Percentiles rank a stretch among this genome's conserved stretches.
These are phyloP conservation scores for Metahyphopichia silvanorum DNA, from an alignment of 805 yeast genomes.

Conservation along the genomic window DNA sequence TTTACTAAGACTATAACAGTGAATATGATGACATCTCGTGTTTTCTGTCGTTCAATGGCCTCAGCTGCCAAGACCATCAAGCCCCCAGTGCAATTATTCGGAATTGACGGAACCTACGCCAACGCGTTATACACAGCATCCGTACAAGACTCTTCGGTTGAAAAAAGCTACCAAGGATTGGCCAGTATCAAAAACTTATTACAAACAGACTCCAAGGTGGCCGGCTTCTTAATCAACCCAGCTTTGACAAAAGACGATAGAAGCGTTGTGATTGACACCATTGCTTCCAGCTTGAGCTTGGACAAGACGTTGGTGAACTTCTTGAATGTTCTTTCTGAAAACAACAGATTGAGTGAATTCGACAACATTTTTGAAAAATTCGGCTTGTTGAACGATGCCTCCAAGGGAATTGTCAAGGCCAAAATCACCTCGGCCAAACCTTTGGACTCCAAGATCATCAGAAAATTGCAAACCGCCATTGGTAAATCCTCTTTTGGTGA, in stretches of 20 bases:
- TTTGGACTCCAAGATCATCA: constrained; percentile 75
- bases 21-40: constrained; percentile 55
- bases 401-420: constrained; percentile 90
- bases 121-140: constrained; percentile 92
- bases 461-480: constrained; percentile 76
- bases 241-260: constrained; percentile 77
- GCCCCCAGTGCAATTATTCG: constrained; percentile 92
- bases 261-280: constrained; percentile 59
- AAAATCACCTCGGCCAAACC: constrained; percentile 84
- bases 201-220: constrained; percentile 60
- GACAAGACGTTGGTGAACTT: constrained; percentile 78
- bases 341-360: constrained; percentile 84
- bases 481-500: constrained; percentile 73
- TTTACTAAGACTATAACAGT: not conserved
- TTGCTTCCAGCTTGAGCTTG: constrained; percentile 47
- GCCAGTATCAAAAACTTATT: constrained; percentile 53
- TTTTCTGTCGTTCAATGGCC: constrained; percentile 69
- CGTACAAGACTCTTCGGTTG: constrained; percentile 73
- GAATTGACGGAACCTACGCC: constrained; percentile 96
- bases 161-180: constrained; percentile 65
- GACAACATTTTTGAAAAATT: constrained; percentile 66
- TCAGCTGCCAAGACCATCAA: constrained; percentile 62
- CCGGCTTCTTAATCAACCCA: constrained; percentile 70
- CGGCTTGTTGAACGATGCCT: constrained; percentile 76
- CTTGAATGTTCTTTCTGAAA: constrained; percentile 82